A percentile compares a stretch with the other conserved stretches of the same genome.
Conservation (phyloP, 805 yeast species). For the Candida tallmaniae region DNA sequence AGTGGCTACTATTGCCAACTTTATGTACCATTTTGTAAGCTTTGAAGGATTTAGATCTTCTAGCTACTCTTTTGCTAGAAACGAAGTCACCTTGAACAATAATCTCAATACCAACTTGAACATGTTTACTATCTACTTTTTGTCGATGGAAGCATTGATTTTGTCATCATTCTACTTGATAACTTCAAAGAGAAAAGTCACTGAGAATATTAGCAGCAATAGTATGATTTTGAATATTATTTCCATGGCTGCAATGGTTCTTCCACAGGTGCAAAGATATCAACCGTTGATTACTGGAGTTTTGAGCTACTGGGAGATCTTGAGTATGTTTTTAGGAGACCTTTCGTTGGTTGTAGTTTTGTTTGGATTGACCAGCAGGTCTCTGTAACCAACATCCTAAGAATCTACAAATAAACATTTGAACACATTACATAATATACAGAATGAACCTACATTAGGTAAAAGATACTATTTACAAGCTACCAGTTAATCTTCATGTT, state of each 20-base stretch:
- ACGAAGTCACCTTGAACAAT: conserved; percentile 8
- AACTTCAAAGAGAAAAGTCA: conserved; percentile 19
- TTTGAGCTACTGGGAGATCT: conserved; percentile 34
- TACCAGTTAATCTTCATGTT: conserved; percentile 28
- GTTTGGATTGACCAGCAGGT: conserved; percentile 32
- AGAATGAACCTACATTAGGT: too few species aligned
- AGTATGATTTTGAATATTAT: conserved; percentile 24
- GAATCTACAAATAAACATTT: too few species aligned
- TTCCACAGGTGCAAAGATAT: conserved; percentile 28
- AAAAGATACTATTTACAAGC: neutral
- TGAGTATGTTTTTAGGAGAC: conserved; percentile 34
- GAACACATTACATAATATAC: too few species aligned
- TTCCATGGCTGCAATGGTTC: conserved; percentile 29
- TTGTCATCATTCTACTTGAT: conserved; percentile 31
- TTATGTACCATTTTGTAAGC: conserved; percentile 29
- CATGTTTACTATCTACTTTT: conserved; percentile 23
- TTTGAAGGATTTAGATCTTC: conserved; percentile 17
- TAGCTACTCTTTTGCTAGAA: conserved; percentile 23
- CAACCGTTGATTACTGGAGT: conserved; percentile 24
- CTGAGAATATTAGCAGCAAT: conserved; percentile 21
- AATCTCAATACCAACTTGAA: conserved; percentile 1
- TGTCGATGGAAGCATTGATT: conserved; percentile 29
- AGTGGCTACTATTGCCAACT: conserved; percentile 22
- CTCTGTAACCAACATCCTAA: neutral
- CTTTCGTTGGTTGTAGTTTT: conserved; percentile 31